Base-by-base conservation (phyloP, 768 basidiomycete genomes). In the Sarcomyxa edulis region DNA sequence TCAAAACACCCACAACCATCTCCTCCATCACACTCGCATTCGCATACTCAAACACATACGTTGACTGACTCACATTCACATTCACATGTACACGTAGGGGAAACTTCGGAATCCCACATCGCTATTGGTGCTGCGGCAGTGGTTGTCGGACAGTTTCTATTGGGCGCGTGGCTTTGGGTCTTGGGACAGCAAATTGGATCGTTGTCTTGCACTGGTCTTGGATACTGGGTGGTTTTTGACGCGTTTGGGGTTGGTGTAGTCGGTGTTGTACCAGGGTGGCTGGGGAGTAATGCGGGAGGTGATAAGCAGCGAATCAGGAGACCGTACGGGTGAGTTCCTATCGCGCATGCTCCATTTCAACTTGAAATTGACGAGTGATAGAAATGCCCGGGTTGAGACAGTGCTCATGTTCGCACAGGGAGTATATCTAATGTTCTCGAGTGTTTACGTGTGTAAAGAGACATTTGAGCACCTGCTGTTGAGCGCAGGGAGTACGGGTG, bases 201-300 rank as follows among this genome's bases (percentile, higher is more conserved):
- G 33, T 64, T 98, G 20, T 72, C 84, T 6, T 81, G 84, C 39
- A 95, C 95, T 1, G 96, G 92, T 0, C 59, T 99, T 12, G 96
- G 95, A 0, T 99, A 99, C 55, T 86, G 95, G 81, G 80, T 95
- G 16, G 92, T 97, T 2, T 99, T 97, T 53, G 95, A 98, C 55
- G 76, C 92, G 3, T 68, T 93, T 45, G 94, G 94, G 0, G 74
- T 95, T 4, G 78, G 57, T 14, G 56, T 84, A 16, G 68, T 60
- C 28, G 61, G 62, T 7, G 58, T 77, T 3, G 42, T 76, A 18
- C 66, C 72, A 15, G 57, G 58, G 6, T 75, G 71, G 58, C 53
- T 77, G 32, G 59, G 55, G 14, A 40, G 46, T 12, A 35, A 30
- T 22, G 43, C 41, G 10, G 45, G 48, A 47, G 18, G 50, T 42